Percentiles rank a stretch among this genome's conserved stretches.
phyloP scores from a whole-genome alignment of 2,329 filamentous ascomycete species.

The Domatiomyces catenatus region DNA sequence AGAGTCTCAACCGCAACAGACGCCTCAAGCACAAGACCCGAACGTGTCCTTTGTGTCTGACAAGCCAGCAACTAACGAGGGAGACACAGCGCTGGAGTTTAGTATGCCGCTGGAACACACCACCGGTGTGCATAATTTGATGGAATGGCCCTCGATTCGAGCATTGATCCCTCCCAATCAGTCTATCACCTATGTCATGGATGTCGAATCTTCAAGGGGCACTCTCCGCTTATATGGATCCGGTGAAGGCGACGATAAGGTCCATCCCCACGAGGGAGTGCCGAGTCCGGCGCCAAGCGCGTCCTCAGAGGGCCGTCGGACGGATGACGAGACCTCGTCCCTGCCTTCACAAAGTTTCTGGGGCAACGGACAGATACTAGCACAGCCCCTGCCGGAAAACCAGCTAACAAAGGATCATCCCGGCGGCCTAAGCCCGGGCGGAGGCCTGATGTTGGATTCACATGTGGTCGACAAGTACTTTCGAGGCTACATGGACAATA shows the following conservation, averaged over 20 bases:
- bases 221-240: conserved; percentile 60
- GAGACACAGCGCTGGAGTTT: conserved; percentile 37
- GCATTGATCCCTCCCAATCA: conserved; percentile 39
- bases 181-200: conserved; percentile 50
- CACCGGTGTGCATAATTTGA: conserved; percentile 69
- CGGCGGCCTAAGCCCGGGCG: conserved; percentile 36
- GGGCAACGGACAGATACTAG: conserved; percentile 31
- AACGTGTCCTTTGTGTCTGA: not conserved
- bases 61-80: not conserved
- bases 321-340: conserved; percentile 21
- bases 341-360: conserved; percentile 35
- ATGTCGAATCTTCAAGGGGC: conserved; percentile 58
- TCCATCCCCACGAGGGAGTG: conserved; percentile 30
- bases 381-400: conserved; percentile 15
- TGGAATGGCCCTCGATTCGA: conserved; percentile 56
- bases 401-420: conserved; percentile 20
- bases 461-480: conserved; percentile 36
- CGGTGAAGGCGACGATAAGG: conserved; percentile 55
- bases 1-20: not conserved
- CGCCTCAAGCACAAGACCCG: not conserved
- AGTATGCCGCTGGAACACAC: conserved; percentile 75
- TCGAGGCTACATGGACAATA: conserved; percentile 42
- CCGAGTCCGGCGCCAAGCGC: conserved; percentile 27
- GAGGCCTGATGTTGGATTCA: conserved; percentile 38
- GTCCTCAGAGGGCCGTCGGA: conserved; percentile 16